A percentile compares a stretch with the other conserved stretches of the same genome.
Evolutionary conservation across 2,329 filamentous ascomycete species (phyloP).

Genomic region (Penicillium sp.): DNA sequence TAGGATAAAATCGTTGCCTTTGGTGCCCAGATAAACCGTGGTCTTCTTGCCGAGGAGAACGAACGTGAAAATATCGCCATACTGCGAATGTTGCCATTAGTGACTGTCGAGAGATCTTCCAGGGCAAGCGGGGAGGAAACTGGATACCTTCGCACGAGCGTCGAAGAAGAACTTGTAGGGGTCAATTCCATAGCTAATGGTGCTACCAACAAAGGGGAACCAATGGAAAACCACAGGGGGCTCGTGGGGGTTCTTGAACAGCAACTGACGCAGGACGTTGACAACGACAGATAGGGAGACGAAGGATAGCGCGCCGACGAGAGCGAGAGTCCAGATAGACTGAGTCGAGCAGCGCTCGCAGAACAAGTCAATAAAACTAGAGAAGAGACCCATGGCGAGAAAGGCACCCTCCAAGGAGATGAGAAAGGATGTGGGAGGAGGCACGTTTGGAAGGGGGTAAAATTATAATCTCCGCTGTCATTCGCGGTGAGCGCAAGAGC

Average conservation of each 20-base stretch:
- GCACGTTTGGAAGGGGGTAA: slow-evolving; percentile 10
- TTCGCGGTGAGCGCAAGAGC: slow-evolving; percentile 12
- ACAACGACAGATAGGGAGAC: slow-evolving; percentile 58
- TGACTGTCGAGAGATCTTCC: not conserved
- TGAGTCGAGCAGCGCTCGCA: slow-evolving; percentile 46
- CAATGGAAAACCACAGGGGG: slow-evolving; percentile 64
- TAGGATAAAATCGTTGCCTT: slow-evolving; percentile 85
- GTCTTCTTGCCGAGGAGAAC: slow-evolving; percentile 83
- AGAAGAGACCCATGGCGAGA: slow-evolving; percentile 49
- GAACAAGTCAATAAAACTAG: slow-evolving; percentile 44
- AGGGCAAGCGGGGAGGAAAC: not conserved
- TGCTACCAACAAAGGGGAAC: slow-evolving; percentile 76
- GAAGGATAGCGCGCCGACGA: slow-evolving; percentile 46
- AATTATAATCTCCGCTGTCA: slow-evolving; percentile 24
- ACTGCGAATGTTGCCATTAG: slow-evolving; percentile 46
- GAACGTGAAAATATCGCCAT: slow-evolving; percentile 87
- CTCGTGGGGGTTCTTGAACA: slow-evolving; percentile 77
- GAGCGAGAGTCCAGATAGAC: slow-evolving; percentile 45
- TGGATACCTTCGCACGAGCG: slow-evolving; percentile 67
- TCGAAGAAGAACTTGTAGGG: slow-evolving; percentile 59
- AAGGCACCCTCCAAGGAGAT: slow-evolving; percentile 1
- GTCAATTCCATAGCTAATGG: slow-evolving; percentile 90
- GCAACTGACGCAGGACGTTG: slow-evolving; percentile 74
- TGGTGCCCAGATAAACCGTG: slow-evolving; percentile 75
- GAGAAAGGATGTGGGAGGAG: not conserved